Evolutionary conservation across 2,329 filamentous ascomycete species (phyloP), one percentile per base, ranked within the genome.

Genomic region (Catunica adiposa): DNA sequence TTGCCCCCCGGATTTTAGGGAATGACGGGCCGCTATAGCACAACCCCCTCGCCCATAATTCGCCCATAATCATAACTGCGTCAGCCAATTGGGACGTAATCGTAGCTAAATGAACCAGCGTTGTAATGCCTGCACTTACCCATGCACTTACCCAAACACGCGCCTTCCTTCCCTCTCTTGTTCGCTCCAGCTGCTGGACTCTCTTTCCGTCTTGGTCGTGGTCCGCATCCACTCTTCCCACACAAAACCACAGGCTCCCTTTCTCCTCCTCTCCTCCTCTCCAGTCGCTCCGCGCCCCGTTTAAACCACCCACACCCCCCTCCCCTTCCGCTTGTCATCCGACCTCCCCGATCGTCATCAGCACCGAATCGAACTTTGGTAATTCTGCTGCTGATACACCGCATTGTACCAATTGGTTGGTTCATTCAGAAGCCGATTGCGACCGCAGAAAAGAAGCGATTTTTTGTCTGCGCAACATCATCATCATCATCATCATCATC

Each of bases 141-240:
- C 29, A 5, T 5, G 29, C 5, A n/a, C 11, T n/a, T 22, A n/a
- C 40, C 40, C 20, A 44, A 17, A 51, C 25, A 51, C 48, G 48
- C 48, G 48, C 48, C 29, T 51, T 34, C 48, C 23, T 34, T 29
- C 26, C 48, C 25, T 51, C n/a, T 29, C 20, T n/a, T n/a, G n/a
- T 47, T 47, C 25, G 17, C 44, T 15, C 29, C 29, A 34, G 11
- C 5, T 34, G 5, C 11, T 5, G 29, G 29, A 3, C 40, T 44
- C 48, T 34, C 23, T 51, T 51, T 51, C 48, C 48, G 14, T 31
- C 48, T 51, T 51, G 15, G 40, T 44, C 40, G 29, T 34, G 29
- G 29, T 11, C 48, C 48, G 17, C 17, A 34, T 31, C 48, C 46
- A 15, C 22, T 23, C 46, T 25, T 51, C 20, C 25, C 17, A 34